Base-by-base conservation (phyloP, 2,329 filamentous ascomycete genomes). In the Apiospora saccharicola region DNA sequence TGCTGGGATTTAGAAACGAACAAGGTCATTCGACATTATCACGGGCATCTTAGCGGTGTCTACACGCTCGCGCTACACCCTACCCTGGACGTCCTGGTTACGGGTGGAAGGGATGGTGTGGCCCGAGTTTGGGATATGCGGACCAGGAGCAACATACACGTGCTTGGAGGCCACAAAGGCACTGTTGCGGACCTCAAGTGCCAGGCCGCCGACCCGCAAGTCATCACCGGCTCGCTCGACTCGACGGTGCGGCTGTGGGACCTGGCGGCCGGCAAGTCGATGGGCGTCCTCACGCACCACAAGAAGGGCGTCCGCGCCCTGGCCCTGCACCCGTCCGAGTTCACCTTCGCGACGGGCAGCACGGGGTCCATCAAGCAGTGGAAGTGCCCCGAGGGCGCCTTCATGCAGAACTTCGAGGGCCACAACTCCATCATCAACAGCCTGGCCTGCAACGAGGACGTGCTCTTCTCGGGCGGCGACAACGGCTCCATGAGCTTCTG, bases 1-100 rank as follows among this genome's bases (percentile, higher is more conserved):
- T 99, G 96, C 85, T 99, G 96, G 96, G 96, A 99, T 85, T 85
- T 99, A 76, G 96, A 99, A 83, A 98, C 96, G n/a, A 99, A 99
- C 86, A 98, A 98, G 83, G 96, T 99, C 73, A 98, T 98, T 80
- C 90, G 96, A 51, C 95, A 98, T 83, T 99, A 98, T 82, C 96
- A 99, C 81, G 97, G 97, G 24, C 96, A 99, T 84, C 86, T 99
- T 30, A 97, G 94, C 77, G 96, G 96, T 75, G 96, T 99, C 4
- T 99, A 99, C 84, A 95, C 95, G 0, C 86, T 99, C 7, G 90
- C 93, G 2, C 86, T 99, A n/a, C 96, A 99, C 80, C 96, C 96
- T 0, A 98, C 95, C 0, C 89, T 99, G 7, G 96, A 99, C 79
- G 93, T 99, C 0, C 88, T 99, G 24, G 95, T 98, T 67, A 99